These are phyloP conservation scores for Austroboletus novae-zelandiae DNA, from an alignment of 1,284 basidiomycete species.

Conservation along the genomic window DNA sequence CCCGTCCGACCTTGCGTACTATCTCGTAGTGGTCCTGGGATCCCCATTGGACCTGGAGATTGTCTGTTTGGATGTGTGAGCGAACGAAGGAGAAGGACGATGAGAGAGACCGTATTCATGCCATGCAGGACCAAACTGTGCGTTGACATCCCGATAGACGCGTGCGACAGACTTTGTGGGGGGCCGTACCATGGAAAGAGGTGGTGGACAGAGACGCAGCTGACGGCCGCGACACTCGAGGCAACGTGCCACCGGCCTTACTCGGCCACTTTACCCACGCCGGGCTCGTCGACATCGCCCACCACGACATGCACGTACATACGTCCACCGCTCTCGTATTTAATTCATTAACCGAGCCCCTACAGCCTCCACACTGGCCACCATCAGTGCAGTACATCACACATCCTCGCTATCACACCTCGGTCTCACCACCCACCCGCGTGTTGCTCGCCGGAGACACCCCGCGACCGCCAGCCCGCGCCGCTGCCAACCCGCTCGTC, in stretches of 20 bases:
- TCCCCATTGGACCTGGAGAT: constrained; percentile 92
- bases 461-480: constrained; percentile 24
- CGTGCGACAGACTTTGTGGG: constrained; percentile 70
- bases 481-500: constrained; percentile 16
- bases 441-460: constrained; percentile 29
- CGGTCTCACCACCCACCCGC: constrained; percentile 42
- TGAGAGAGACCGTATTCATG: constrained; percentile 64
- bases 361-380: constrained; percentile 52
- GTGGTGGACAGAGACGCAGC: constrained; percentile 6
- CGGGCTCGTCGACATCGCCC: background rate
- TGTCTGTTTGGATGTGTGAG: constrained; percentile 54
- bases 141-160: constrained; percentile 74
- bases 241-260: constrained; percentile 11
- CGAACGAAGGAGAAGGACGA: constrained; percentile 9
- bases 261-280: constrained; percentile 33
- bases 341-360: too few species aligned
- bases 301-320: too few species aligned
- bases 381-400: constrained; percentile 44
- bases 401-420: constrained; percentile 49
- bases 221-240: constrained; percentile 5
- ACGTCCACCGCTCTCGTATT: too few species aligned
- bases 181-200: constrained; percentile 58
- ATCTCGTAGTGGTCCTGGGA: constrained; percentile 99
- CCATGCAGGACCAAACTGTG: constrained; percentile 71
- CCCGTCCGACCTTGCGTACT: constrained; percentile 93